A percentile compares a stretch with the other conserved stretches of the same genome.
Evolutionary conservation across 2,329 filamentous ascomycete genomes (phyloP).

Genomic region (Diaporthe ilicicola): DNA sequence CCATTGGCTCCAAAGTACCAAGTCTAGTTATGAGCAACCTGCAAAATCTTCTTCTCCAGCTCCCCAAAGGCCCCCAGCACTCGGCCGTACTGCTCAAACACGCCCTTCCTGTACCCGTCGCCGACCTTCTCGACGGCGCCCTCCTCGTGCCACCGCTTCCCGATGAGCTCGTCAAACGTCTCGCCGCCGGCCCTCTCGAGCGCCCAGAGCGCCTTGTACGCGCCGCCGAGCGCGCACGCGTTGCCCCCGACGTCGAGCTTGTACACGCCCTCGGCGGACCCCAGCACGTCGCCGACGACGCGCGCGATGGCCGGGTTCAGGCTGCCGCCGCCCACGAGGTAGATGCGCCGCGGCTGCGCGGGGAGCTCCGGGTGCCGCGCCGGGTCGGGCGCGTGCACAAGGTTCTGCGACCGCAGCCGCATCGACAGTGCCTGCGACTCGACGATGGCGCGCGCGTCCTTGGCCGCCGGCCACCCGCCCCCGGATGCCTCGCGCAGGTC

Average conservation of each 20-base stretch:
- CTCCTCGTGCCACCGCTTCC: slow-evolving; percentile 83
- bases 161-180: slow-evolving; percentile 90
- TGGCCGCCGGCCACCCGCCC: slow-evolving; percentile 60
- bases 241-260: slow-evolving; percentile 94
- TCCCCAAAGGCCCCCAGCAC: slow-evolving; percentile 79
- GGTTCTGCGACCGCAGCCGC: slow-evolving; percentile 81
- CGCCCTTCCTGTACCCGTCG: slow-evolving; percentile 77
- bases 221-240: slow-evolving; percentile 91
- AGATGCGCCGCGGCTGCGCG: slow-evolving; percentile 86
- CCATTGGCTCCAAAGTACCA: neutral
- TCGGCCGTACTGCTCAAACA: slow-evolving; percentile 80
- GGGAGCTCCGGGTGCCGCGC: slow-evolving; percentile 60
- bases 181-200: slow-evolving; percentile 73
- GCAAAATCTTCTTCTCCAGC: slow-evolving; percentile 75
- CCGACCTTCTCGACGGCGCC: slow-evolving; percentile 84
- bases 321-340: slow-evolving; percentile 92
- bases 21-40: slow-evolving; percentile 44
- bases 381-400: slow-evolving; percentile 67
- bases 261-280: slow-evolving; percentile 89
- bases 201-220: slow-evolving; percentile 97
- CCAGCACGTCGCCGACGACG: slow-evolving; percentile 87
- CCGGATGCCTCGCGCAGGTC: slow-evolving; percentile 46
- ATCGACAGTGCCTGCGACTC: slow-evolving; percentile 96
- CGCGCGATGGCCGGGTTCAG: slow-evolving; percentile 89
- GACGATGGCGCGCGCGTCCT: slow-evolving; percentile 87